These are phyloP conservation scores for Microcos paniculata DNA, from an alignment of 345 rosid species.

Conservation along the genomic window DNA sequence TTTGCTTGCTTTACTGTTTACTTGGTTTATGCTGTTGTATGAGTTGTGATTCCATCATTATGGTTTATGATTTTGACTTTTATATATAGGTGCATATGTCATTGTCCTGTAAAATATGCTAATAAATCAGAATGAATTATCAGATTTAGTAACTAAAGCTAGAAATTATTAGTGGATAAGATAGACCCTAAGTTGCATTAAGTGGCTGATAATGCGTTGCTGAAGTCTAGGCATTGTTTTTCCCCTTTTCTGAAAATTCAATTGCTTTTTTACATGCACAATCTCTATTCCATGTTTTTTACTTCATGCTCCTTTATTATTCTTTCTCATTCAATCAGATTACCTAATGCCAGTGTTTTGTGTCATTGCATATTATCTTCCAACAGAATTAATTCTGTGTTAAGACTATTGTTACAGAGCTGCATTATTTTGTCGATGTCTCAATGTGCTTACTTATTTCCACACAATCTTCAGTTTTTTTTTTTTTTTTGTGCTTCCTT, in stretches of 20 bases:
- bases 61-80: background rate
- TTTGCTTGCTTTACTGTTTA: background rate
- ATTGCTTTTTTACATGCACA: background rate
- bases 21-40: background rate
- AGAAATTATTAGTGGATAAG: background rate
- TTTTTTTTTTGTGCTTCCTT: background rate
- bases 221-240: background rate
- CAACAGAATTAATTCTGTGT: background rate
- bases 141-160: background rate
- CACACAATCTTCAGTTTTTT: background rate
- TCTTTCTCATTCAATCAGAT: background rate
- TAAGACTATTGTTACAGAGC: background rate
- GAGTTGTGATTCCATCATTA: background rate
- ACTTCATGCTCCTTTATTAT: background rate
- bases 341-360: background rate
- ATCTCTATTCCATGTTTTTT: background rate
- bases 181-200: background rate
- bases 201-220: background rate
- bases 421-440: background rate
- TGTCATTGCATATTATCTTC: background rate
- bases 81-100: background rate
- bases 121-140: background rate
- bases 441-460: background rate
- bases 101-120: background rate
- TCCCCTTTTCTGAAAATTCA: background rate